Evolutionary conservation across 345 rosid species (phyloP), one percentile per base, ranked within the genome.

Genomic region (Eucalyptus tenuipes): DNA sequence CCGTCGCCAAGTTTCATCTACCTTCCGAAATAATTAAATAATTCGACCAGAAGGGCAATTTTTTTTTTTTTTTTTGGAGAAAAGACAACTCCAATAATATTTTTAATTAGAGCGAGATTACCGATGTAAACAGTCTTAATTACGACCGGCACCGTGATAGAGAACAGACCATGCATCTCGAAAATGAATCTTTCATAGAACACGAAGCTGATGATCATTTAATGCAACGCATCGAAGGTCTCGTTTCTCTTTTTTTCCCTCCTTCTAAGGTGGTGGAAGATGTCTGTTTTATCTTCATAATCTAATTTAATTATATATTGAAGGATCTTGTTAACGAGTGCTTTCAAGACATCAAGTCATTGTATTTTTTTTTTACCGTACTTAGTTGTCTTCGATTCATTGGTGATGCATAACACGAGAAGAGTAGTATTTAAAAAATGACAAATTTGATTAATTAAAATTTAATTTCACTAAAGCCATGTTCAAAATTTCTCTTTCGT

Each of bases 231-330:
- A 81, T 93, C 16, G 94, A 90, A 90, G 90, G 44, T 88, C 91
- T 91, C 93, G 48, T 88, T 89, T 88, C 89, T 88, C 79, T 22
- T 49, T 86, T 61, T 27, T 29, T 0, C 87, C 64, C 31, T 49
- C 88, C 88, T 88, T 48, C 44, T 88, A 89, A 88, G 91, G 88
- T 25, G 90, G 89, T 87, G 91, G 48, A 92, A 93, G 95, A 94
- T 94, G 95, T 94, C 94, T 94, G 96, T 94, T 92, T 88, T 40
- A 91, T 81, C 87, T 86, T 49, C n/a, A 24, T 92, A 89, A 88
- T 89, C 87, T 90, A 89, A 75, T 75, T 25, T 40, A 20, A 20
- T 68, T 68, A 31, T 31, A 16, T 8, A 68, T 31, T 0, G 5
- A 40, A 75, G 2, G 29, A 42, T 68, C 0, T 33, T 71, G 4